Percentiles rank a stretch among this genome's conserved stretches.
Evolutionary conservation across 1,284 basidiomycete species (phyloP).

Genomic region (Rhizoctonia solani): DNA sequence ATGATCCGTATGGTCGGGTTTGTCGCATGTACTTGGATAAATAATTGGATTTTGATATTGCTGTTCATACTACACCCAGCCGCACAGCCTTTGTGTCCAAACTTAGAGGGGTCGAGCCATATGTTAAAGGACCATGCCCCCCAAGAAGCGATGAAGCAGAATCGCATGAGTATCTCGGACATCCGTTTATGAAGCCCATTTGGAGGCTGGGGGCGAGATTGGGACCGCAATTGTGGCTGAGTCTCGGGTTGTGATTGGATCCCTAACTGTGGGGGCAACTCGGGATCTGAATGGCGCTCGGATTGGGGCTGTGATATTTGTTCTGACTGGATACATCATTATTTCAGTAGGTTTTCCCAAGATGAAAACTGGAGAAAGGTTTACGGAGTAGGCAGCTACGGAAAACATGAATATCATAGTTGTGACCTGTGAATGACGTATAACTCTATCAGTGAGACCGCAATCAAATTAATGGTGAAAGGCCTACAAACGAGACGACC

Average conservation of each 20-base stretch:
- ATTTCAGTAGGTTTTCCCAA: too few relatives aligned
- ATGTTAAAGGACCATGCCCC: conserved; percentile 14
- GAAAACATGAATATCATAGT: conserved; percentile 30
- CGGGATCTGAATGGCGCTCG: not conserved
- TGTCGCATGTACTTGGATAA: conserved; percentile 14
- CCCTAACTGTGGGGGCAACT: too few relatives aligned
- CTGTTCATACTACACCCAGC: not conserved
- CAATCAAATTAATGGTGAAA: too few relatives aligned
- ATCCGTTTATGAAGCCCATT: too few relatives aligned
- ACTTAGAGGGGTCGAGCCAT: conserved; percentile 9
- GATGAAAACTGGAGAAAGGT: too few relatives aligned
- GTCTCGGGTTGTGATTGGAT: too few relatives aligned
- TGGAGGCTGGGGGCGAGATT: too few relatives aligned
- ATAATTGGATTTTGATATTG: not conserved
- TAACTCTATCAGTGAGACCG: too few relatives aligned
- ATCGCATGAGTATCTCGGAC: conserved; percentile 9
- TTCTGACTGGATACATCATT: too few relatives aligned
- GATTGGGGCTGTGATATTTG: too few relatives aligned
- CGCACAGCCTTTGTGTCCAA: not conserved
- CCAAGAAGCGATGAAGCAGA: conserved; percentile 7
- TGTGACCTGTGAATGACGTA: not conserved
- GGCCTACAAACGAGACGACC: conserved; percentile 14
- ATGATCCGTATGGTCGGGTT: conserved; percentile 1
- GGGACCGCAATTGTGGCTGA: too few relatives aligned
- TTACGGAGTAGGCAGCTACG: conserved; percentile 11